phyloP scores from a whole-genome alignment of 192 early-diverging fungal genomes.

The Obelidium mucronatum region DNA sequence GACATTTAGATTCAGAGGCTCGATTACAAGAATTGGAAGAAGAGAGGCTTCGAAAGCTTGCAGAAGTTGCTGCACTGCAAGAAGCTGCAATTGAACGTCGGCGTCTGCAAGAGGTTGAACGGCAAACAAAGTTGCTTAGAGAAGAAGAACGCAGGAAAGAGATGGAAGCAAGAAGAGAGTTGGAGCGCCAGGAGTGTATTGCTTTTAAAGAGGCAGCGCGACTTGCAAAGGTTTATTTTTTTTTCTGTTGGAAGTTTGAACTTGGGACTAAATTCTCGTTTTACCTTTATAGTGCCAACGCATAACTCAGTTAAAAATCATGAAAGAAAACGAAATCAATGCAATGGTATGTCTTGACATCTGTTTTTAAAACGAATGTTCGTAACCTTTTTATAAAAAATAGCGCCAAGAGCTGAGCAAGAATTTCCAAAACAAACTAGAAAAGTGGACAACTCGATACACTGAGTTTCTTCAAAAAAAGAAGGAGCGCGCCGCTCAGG shows the following conservation, averaged over 20 bases:
- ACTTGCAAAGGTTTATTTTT: constrained; percentile 36
- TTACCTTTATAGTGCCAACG: constrained; percentile 20
- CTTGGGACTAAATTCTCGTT: neutral
- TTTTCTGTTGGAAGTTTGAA: constrained; percentile 28
- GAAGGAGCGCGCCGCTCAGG: constrained; percentile 38
- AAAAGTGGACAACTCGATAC: constrained; percentile 37
- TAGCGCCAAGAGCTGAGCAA: constrained; percentile 30
- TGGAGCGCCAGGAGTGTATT: constrained; percentile 25
- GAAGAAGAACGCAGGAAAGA: constrained; percentile 41
- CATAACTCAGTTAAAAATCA: constrained; percentile 17
- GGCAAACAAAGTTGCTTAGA: constrained; percentile 26
- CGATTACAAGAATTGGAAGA: constrained; percentile 36
- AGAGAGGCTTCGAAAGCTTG: constrained; percentile 29
- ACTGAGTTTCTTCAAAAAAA: constrained; percentile 28
- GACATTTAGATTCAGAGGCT: constrained; percentile 39
- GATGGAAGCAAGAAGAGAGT: constrained; percentile 34
- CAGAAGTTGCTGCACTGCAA: constrained; percentile 32
- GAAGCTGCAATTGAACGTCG: constrained; percentile 45
- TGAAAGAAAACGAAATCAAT: constrained; percentile 36
- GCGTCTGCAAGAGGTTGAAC: constrained; percentile 29
- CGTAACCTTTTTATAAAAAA: constrained; percentile 22
- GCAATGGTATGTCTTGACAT: constrained; percentile 31
- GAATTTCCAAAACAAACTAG: constrained; percentile 36
- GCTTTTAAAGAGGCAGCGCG: constrained; percentile 35
- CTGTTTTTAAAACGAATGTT: neutral